Conservation (phyloP, 2,329 filamentous ascomycete genomes). For the Cadophora gregata region DNA sequence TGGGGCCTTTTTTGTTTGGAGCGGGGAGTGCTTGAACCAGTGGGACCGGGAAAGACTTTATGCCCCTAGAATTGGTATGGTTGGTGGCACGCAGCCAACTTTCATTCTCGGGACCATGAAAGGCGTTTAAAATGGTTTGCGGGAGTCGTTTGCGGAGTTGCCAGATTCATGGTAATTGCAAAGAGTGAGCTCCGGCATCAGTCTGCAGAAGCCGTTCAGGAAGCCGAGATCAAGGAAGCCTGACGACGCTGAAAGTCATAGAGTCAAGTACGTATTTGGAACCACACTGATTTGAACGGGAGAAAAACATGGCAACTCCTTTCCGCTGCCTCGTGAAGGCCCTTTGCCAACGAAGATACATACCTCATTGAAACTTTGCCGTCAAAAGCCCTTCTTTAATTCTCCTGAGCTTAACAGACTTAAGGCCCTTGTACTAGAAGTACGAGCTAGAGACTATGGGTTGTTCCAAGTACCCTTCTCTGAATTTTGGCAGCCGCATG, state of each 20-base stretch:
- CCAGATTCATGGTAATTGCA: neutral
- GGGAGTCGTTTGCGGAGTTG: neutral
- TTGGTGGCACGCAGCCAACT: neutral
- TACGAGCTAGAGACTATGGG: no score
- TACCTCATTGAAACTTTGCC: no score
- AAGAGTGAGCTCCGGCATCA: neutral
- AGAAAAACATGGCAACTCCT: no score
- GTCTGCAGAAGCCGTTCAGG: neutral
- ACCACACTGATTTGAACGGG: no score
- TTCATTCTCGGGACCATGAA: neutral
- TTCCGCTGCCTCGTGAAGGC: no score
- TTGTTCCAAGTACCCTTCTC: no score
- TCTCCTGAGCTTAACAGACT: no score
- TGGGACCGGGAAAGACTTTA: slow-evolving; percentile 15
- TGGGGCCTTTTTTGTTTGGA: slow-evolving; percentile 1
- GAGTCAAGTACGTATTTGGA: no score
- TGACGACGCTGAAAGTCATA: neutral
- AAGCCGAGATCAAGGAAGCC: neutral
- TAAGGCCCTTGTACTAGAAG: no score
- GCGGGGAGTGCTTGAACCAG: neutral
- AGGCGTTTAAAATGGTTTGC: neutral
- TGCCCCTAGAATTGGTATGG: neutral
- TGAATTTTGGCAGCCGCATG: no score
- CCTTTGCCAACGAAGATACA: no score
- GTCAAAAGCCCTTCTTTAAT: no score